Evolutionary conservation across 805 yeast genomes (phyloP).

Genomic region (Sungouiozyma ichnusensis): DNA sequence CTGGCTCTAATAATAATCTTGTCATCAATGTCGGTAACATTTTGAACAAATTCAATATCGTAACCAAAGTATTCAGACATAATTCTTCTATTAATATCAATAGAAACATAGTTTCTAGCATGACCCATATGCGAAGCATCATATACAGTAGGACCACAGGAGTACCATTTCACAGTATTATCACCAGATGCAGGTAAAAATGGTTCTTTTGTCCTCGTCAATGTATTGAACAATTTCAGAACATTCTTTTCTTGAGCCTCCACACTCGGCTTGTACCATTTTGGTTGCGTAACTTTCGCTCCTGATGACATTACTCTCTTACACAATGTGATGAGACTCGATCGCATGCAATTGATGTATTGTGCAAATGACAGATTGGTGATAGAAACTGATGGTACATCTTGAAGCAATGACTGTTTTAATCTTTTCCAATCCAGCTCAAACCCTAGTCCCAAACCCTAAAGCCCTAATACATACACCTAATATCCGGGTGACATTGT

Average conservation of each 20-base stretch:
- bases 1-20: slow-evolving; percentile 92
- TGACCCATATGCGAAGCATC: slow-evolving; percentile 97
- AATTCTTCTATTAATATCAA: slow-evolving; percentile 85
- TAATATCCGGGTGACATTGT: background rate
- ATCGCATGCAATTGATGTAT: background rate
- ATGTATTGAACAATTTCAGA: slow-evolving; percentile 66
- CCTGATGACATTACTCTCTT: background rate
- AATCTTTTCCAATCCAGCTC: too few species aligned
- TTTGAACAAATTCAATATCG: slow-evolving; percentile 80
- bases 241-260: slow-evolving; percentile 27
- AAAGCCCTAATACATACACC: background rate
- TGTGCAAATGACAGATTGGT: too few species aligned
- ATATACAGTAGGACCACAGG: slow-evolving; percentile 97
- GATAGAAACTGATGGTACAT: background rate
- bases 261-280: slow-evolving; percentile 36
- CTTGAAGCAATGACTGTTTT: too few species aligned
- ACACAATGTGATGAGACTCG: background rate
- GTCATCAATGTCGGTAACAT: slow-evolving; percentile 98
- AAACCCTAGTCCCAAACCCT: too few species aligned
- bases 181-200: slow-evolving; percentile 57
- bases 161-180: slow-evolving; percentile 80
- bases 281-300: slow-evolving; percentile 37
- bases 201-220: slow-evolving; percentile 70
- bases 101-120: slow-evolving; percentile 92
- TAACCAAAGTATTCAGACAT: slow-evolving; percentile 87